Evolutionary conservation across 139 green algal species (phyloP).

Genomic region (Picochlorum sp.): DNA sequence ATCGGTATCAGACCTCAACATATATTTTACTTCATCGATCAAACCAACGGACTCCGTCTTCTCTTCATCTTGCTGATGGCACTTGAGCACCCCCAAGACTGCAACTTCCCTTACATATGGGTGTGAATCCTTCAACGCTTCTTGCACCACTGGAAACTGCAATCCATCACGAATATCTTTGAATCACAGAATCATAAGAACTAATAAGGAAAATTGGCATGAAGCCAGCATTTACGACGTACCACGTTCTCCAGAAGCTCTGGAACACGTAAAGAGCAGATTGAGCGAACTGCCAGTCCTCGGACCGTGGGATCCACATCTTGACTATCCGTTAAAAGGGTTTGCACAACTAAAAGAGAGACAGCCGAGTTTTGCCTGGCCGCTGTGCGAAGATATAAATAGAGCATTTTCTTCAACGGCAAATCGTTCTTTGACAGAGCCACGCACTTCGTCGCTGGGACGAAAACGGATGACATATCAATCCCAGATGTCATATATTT

Average conservation of each 20-base stretch:
- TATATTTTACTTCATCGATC: constrained; percentile 45
- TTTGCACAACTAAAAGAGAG: constrained; percentile 26
- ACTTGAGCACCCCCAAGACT: constrained; percentile 86
- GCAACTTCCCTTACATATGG: constrained; percentile 81
- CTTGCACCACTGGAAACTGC: constrained; percentile 16
- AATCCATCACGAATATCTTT: too few relatives aligned
- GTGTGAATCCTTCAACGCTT: constrained; percentile 61
- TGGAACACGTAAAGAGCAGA: constrained; percentile 78
- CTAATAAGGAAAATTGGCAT: too few relatives aligned
- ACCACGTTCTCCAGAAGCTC: constrained; percentile 96
- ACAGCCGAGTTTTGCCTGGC: constrained; percentile 40
- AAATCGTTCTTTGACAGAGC: constrained; percentile 24
- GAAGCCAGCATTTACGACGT: too few relatives aligned
- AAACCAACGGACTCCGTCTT: constrained; percentile 18
- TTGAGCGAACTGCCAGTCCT: constrained; percentile 79
- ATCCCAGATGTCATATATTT: constrained; percentile 88
- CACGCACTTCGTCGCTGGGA: constrained; percentile 31
- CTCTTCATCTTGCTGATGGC: constrained; percentile 55
- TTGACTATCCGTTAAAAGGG: constrained; percentile 57
- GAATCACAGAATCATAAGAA: too few relatives aligned
- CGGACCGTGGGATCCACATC: constrained; percentile 87
- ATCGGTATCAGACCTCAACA: constrained; percentile 64
- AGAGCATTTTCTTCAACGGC: constrained; percentile 91
- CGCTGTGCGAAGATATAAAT: constrained; percentile 83
- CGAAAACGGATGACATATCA: constrained; percentile 87